A percentile compares a stretch with the other conserved stretches of the same genome.
Evolutionary conservation across 1,139 yeast genomes (phyloP).

Genomic region (Hansenula lynferdii): DNA sequence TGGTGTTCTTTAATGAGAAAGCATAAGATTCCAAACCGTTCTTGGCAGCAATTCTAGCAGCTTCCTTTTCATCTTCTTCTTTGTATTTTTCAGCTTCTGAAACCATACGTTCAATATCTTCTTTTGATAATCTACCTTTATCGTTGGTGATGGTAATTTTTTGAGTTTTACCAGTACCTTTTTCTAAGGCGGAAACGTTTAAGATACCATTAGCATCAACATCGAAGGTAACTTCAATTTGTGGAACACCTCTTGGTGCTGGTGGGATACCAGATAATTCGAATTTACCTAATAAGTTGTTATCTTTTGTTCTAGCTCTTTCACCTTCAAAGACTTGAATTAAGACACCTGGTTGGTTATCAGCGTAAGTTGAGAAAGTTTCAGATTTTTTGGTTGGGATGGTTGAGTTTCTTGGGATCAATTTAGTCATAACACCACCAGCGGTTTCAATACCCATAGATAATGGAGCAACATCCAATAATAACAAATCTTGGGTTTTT

Average conservation of each 20-base stretch:
- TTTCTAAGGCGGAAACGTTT: conserved; percentile 99
- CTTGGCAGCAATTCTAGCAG: conserved; percentile 76
- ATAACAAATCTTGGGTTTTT: conserved; percentile 94
- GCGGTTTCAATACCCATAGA: conserved; percentile 99
- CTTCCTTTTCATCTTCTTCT: conserved; percentile 83
- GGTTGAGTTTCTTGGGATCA: conserved; percentile 99
- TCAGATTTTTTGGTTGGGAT: conserved; percentile 99
- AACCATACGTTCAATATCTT: conserved; percentile 98
- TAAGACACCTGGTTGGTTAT: conserved; percentile 98
- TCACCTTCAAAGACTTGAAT: conserved; percentile 99
- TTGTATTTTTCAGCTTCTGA: conserved; percentile 98
- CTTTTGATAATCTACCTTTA: conserved; percentile 97
- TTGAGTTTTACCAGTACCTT: conserved; percentile 98
- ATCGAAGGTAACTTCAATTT: conserved; percentile 98
- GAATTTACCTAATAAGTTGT: conserved; percentile 99
- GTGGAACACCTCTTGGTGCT: conserved; percentile 99
- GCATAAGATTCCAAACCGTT: conserved; percentile 91
- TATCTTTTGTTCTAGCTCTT: conserved; percentile 99
- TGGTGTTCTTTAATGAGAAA: conserved; percentile 81
- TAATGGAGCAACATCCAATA: conserved; percentile 97
- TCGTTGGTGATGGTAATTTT: conserved; percentile 99
- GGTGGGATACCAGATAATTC: conserved; percentile 99
- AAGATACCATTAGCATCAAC: conserved; percentile 99
- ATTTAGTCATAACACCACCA: conserved; percentile 98
- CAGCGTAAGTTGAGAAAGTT: conserved; percentile 99